Evolutionary conservation across 1,139 yeast species (phyloP), one percentile per base, ranked within the genome.

Genomic region (Sugiyamaella sp.): DNA sequence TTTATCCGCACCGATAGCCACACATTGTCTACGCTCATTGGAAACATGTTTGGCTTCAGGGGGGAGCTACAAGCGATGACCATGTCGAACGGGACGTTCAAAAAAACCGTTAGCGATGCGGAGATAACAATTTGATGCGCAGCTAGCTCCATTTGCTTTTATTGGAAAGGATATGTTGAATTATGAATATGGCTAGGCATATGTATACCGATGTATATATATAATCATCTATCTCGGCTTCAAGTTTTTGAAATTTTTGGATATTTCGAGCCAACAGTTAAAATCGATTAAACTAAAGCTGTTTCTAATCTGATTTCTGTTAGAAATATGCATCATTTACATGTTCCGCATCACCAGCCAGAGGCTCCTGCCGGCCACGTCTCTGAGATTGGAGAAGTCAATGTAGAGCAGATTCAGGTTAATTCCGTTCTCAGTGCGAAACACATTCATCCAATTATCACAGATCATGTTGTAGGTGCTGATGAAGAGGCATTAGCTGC

Each of bases 401-500:
- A 57, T 24, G 59, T 63, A 19, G 67, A 64, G 42, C 39, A 56
- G 10, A 51, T 64, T 32, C 59, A 51, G 27, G 62, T 64, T 24
- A 64, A 64, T 21, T 57, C 67, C 3, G 61, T 62, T 5, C 56
- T 64, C 17, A 47, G 55, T 20, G 46, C 52, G 16, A 53, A 56
- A 20, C 63, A 60, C 46, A 48, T 63, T n/a, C 65, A 62, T 42
- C 68, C 68, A 2, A 60, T 64, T 32, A 51, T 64, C 41, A 54
- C 63, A 6, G 66, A 63, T 53, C 66, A 62, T 51, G 57, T 54
- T 32, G 22, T 57, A 42, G 53, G 57, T 14, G 54, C 61, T 3
- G 70, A 66, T 51, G 68, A 65, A 49, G 65, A 61, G 27, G 65
- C 61, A 10, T 58, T 66, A 46, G 66, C 57, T 2, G 85, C 86